Conservation (phyloP, 2,329 filamentous ascomycete genomes). For the Trichoderma sp. region DNA sequence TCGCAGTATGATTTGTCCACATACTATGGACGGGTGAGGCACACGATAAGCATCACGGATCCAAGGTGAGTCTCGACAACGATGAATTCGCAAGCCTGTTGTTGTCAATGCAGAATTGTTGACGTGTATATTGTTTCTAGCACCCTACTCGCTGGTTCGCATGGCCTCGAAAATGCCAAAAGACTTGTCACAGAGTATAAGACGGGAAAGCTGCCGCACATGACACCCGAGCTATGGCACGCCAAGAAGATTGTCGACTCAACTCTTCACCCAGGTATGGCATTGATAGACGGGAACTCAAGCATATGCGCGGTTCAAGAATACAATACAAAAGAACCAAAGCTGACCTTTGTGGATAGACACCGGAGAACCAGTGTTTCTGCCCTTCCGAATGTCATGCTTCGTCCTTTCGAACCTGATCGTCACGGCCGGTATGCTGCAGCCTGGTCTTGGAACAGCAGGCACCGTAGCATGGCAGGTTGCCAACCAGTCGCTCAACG, state of each 20-base stretch:
- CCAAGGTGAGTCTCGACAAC: conserved; percentile 74
- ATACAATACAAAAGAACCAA: neutral
- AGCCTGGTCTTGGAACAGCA: conserved; percentile 75
- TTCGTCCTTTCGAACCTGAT: conserved; percentile 92
- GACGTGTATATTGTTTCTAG: conserved; percentile 44
- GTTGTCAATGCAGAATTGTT: neutral
- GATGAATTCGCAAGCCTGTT: neutral
- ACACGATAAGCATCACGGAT: conserved; percentile 86
- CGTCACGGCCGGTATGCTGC: conserved; percentile 95
- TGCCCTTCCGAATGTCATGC: conserved; percentile 96
- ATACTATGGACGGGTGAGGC: conserved; percentile 91
- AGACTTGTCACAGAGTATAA: conserved; percentile 80
- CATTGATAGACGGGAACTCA: neutral
- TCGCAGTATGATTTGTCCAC: conserved; percentile 91
- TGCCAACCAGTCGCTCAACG: conserved; percentile 95
- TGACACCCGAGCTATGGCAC: conserved; percentile 89
- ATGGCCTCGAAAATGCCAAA: conserved; percentile 84
- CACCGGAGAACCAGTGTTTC: conserved; percentile 84
- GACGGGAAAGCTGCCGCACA: conserved; percentile 70
- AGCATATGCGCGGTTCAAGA: neutral
- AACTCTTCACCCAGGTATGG: conserved; percentile 85
- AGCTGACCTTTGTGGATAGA: conserved; percentile 51
- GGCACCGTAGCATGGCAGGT: conserved; percentile 94
- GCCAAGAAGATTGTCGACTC: conserved; percentile 98
- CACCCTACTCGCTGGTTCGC: conserved; percentile 75